Percentiles rank a stretch among this genome's conserved stretches.
Evolutionary conservation across 1,284 basidiomycete species (phyloP).

Genomic region (Irpex sp.): DNA sequence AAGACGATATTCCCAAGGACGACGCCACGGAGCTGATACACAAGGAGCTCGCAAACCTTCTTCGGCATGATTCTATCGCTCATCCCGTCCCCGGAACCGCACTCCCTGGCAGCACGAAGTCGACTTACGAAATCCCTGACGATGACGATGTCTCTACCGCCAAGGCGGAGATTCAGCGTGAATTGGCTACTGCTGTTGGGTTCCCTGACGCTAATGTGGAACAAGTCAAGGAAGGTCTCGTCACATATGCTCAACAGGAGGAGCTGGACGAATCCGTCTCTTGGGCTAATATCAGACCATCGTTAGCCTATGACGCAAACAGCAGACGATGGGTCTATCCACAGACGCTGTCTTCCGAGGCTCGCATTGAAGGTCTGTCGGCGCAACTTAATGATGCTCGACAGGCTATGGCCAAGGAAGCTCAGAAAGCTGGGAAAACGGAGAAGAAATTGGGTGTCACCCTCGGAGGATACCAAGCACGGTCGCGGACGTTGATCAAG

Average conservation of each 20-base stretch:
- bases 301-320: slow-evolving; percentile 60
- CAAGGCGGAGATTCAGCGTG: slow-evolving; percentile 69
- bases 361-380: slow-evolving; percentile 64
- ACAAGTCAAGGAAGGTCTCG: slow-evolving; percentile 74
- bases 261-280: slow-evolving; percentile 52
- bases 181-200: slow-evolving; percentile 79
- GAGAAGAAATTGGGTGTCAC: slow-evolving; percentile 91
- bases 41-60: slow-evolving; percentile 73
- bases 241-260: slow-evolving; percentile 58
- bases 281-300: slow-evolving; percentile 65
- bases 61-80: slow-evolving; percentile 87
- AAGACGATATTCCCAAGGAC: slow-evolving; percentile 42
- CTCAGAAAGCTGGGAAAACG: slow-evolving; percentile 76
- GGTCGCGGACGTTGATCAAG: slow-evolving; percentile 68
- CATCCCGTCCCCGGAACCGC: slow-evolving; percentile 89
- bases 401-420: slow-evolving; percentile 80
- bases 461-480: slow-evolving; percentile 87
- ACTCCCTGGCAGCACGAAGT: slow-evolving; percentile 71
- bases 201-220: slow-evolving; percentile 81
- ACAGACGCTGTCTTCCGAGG: slow-evolving; percentile 48
- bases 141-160: slow-evolving; percentile 80
- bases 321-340: slow-evolving; percentile 69
- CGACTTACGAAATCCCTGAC: slow-evolving; percentile 72
- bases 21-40: slow-evolving; percentile 70
- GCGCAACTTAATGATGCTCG: slow-evolving; percentile 61